These are phyloP conservation scores for Cryptococcus jaspeensis DNA, from an alignment of 1,284 basidiomycete genomes.

Conservation along the genomic window DNA sequence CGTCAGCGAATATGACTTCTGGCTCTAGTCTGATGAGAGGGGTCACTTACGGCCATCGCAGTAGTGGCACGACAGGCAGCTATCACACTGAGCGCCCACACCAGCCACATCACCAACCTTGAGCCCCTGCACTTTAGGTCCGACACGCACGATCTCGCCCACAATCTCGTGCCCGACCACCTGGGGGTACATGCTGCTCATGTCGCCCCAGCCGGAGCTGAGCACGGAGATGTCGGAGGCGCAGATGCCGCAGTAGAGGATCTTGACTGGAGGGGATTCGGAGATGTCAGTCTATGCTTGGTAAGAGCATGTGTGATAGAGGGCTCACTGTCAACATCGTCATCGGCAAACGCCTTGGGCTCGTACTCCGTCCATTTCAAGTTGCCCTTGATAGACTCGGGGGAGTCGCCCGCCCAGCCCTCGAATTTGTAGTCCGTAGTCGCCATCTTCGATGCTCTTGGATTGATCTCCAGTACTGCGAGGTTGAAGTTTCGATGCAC, in stretches of 20 bases:
- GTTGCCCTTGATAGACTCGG: conserved; percentile 45
- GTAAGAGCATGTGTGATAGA: neutral
- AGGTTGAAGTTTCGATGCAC: too few relatives aligned
- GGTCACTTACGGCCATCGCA: conserved; percentile 49
- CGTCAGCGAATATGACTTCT: conserved; percentile 33
- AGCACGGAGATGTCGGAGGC: conserved; percentile 28
- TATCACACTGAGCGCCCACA: conserved; percentile 54
- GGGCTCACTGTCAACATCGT: conserved; percentile 49
- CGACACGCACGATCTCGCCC: conserved; percentile 30
- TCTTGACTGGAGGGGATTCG: conserved; percentile 3
- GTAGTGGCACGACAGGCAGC: conserved; percentile 47
- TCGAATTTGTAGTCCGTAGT: conserved; percentile 15
- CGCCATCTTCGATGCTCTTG: too few relatives aligned
- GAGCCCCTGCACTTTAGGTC: conserved; percentile 22
- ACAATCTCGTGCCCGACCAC: conserved; percentile 36
- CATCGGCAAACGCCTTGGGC: conserved; percentile 48
- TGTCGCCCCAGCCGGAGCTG: conserved; percentile 20
- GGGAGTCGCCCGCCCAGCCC: conserved; percentile 46
- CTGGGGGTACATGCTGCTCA: conserved; percentile 10
- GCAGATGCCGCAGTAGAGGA: conserved; percentile 30
- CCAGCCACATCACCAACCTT: conserved; percentile 53
- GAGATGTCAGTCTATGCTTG: neutral
- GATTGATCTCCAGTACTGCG: too few relatives aligned
- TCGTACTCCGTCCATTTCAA: conserved; percentile 45
- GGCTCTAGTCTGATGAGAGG: conserved; percentile 17